Evolutionary conservation across 768 basidiomycete species (phyloP).

Genomic region (Termitomyces sp.): DNA sequence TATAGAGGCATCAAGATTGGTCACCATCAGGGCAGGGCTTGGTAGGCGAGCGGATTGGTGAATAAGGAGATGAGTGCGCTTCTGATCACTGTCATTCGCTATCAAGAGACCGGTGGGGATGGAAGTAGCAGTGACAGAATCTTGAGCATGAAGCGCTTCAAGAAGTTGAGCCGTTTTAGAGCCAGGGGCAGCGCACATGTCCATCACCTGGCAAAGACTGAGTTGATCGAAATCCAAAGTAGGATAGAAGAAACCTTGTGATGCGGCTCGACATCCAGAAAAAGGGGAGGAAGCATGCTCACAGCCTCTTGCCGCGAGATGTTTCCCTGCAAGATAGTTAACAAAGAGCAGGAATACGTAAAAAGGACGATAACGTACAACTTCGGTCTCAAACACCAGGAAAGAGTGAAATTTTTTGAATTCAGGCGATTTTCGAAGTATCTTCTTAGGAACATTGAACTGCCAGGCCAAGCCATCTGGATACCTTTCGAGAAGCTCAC

Average conservation of each 20-base stretch:
- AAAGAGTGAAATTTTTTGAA: conserved; percentile 96
- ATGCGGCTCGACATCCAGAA: conserved; percentile 91
- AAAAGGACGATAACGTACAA: conserved; percentile 50
- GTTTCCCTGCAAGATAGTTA: conserved; percentile 63
- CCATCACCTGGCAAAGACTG: conserved; percentile 59
- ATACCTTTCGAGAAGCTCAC: conserved; percentile 54
- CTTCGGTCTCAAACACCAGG: conserved; percentile 96
- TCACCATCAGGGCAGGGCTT: conserved; percentile 88
- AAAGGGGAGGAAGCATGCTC: conserved; percentile 97
- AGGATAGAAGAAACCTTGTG: conserved; percentile 47
- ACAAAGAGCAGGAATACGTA: background rate
- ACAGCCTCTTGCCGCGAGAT: conserved; percentile 96
- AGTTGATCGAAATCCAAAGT: background rate
- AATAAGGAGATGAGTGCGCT: conserved; percentile 92
- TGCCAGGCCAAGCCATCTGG: conserved; percentile 96
- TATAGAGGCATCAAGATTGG: conserved; percentile 91
- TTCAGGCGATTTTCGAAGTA: conserved; percentile 80
- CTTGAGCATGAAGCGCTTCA: conserved; percentile 86
- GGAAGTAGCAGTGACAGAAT: conserved; percentile 55
- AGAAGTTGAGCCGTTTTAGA: conserved; percentile 97
- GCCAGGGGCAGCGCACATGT: conserved; percentile 98
- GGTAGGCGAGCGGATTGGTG: conserved; percentile 96
- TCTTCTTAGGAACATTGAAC: conserved; percentile 85
- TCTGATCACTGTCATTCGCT: conserved; percentile 94
- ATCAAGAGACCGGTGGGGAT: conserved; percentile 83